Base-by-base conservation (phyloP, 2,329 filamentous ascomycete species). In the Neonectria faginata region DNA sequence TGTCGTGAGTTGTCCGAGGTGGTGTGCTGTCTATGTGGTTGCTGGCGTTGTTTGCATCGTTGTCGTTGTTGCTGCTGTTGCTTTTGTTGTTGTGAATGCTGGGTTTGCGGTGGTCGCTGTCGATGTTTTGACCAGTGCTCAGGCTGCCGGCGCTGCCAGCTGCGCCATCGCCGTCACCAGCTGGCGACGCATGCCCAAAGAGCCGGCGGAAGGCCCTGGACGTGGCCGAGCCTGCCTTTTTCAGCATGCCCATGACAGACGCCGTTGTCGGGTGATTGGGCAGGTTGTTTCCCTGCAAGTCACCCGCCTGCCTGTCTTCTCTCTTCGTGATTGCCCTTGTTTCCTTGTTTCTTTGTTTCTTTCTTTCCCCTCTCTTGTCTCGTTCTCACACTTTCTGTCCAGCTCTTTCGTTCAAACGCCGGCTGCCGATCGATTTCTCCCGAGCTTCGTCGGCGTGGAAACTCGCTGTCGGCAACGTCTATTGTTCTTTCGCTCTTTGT, bases 201-300 rank as follows among this genome's bases (percentile, higher is more conserved):
- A 77, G 67, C 60, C 70, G 74, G 20, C 77, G 77, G 18, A 79
- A 59, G 36, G 71, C 70, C 51, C 69, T 74, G 33, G 64, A 64
- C 12, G 64, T 70, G 53, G 61, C 64, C 22, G 73, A 66, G 44
- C 72, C 66, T 74, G 72, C 75, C 60, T 71, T 71, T 63, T 70
- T 77, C 56, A 76, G 57, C 50, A 74, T 69, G 45, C 73, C 62
- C 70, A 77, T 77, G 16, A 54, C 57, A n/a, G 27, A 22, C 36
- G 44, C 51, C 51, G 59, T 22, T 29, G 29, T 27, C 25, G 42
- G 18, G 16, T 33, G 31, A 12, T 33, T 33, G 11, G 45, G 14
- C 14, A 29, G 14, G 45, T 18, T 18, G 25, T 14, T 25, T 25
- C 12, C 18, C 16, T 50, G 25, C 16, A 18, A 16, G 47, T 29